Conservation (phyloP, 2,329 filamentous ascomycete species). For the Colletotrichum sp. region DNA sequence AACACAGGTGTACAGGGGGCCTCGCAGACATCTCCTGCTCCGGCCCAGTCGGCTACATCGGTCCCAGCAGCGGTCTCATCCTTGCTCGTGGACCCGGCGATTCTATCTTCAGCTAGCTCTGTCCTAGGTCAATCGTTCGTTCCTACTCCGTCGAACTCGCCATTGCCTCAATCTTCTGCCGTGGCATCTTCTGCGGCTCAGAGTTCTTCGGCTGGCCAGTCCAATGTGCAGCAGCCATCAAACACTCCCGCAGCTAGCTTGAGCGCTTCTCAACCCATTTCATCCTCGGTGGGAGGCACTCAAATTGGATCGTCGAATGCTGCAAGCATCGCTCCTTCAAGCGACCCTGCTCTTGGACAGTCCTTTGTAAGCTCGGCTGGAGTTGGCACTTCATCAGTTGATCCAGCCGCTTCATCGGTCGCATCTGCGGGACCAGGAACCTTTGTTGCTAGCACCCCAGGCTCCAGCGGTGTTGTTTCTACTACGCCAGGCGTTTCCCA, state of each 20-base stretch:
- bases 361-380: background rate
- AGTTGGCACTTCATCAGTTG: background rate
- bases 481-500: background rate
- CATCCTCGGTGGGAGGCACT: background rate
- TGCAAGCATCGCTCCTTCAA: background rate
- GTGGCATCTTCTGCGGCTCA: background rate
- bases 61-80: background rate
- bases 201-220: background rate
- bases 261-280: background rate
- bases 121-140: background rate
- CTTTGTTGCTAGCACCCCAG: background rate
- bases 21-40: background rate
- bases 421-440: background rate
- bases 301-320: background rate
- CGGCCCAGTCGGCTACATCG: background rate
- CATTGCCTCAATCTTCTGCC: background rate
- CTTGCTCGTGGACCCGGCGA: background rate
- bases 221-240: background rate
- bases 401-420: background rate
- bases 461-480: background rate
- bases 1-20: background rate
- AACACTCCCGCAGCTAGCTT: background rate
- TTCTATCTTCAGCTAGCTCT: background rate
- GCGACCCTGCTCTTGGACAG: background rate
- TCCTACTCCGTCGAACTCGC: background rate